A percentile compares a stretch with the other conserved stretches of the same genome.
phyloP scores from a whole-genome alignment of 257 asterid species.

The Fraxinus cuspidata region DNA sequence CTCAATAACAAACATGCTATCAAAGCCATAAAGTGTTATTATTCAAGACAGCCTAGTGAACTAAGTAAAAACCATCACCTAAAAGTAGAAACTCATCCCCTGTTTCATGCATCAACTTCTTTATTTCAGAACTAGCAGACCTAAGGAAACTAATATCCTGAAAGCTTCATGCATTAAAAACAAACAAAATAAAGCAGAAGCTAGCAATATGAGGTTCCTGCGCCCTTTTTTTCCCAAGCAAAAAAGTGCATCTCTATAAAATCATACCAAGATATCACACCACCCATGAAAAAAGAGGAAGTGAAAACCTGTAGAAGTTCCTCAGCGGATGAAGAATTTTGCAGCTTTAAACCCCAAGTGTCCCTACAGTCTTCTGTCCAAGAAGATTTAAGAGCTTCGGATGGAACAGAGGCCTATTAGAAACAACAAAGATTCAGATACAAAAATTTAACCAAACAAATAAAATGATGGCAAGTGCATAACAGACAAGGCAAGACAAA shows the following conservation, averaged over 20 bases:
- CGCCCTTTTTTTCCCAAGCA: background rate
- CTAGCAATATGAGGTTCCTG: background rate
- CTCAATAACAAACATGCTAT: background rate
- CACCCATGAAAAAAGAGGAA: background rate
- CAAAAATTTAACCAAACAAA: background rate
- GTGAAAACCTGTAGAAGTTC: slow-evolving; percentile 71
- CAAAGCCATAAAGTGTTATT: background rate
- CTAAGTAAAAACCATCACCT: background rate
- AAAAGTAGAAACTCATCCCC: background rate
- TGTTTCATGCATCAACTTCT: background rate
- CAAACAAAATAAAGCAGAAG: background rate
- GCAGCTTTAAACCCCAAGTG: slow-evolving; percentile 77
- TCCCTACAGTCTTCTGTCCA: slow-evolving; percentile 80
- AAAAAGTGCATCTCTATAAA: slow-evolving; percentile 2
- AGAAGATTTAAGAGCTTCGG: slow-evolving; percentile 71
- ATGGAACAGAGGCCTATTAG: slow-evolving; percentile 75
- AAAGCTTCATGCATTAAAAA: background rate
- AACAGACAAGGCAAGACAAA: slow-evolving; percentile 14
- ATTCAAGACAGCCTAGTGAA: background rate
- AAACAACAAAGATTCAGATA: background rate
- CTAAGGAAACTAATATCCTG: background rate
- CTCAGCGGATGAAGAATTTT: slow-evolving; percentile 56
- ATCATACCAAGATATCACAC: slow-evolving; percentile 16
- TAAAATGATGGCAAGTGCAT: slow-evolving; percentile 2
- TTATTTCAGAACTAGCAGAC: background rate